Base-by-base conservation (phyloP, 179 eudicot species). In the Nepenthes alata region DNA sequence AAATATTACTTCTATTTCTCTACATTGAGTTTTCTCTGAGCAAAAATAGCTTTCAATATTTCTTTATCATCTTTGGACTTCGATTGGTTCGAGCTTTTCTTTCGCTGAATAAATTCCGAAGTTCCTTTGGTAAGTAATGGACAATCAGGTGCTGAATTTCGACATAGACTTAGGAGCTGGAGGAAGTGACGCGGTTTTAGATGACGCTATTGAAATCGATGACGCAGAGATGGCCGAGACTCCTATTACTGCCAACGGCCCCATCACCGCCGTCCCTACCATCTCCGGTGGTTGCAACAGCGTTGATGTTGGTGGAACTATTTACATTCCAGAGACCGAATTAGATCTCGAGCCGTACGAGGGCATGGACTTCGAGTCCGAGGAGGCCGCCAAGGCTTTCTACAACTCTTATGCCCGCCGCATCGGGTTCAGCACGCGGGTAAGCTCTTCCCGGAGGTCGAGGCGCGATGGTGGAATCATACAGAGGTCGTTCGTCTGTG, bases 311-410 rank as follows among this genome's bases (percentile, higher is more conserved):
- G 62, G 76, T n/a, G 68, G 68, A 37, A 69, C 54, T 53, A 63
- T 70, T n/a, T 77, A 68, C 66, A 67, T 77, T 12, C 84, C 81
- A 2, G 66, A 71, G 14, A 36, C 57, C 8, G 76, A 61, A 55
- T 58, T 61, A 6, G 78, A 70, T 55, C 75, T 75, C 2, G 89
- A 82, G 60, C 96, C 96, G 3, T 82, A 75, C 47, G 85, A 80
- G 58, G 96, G 94, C 0, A 83, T 83, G 93, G 89, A 86, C 36
- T 86, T 85, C 56, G 96, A 88, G 11, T 83, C 93, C 4, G 93
- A 86, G 74, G 96, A 88, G 65, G 78, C 89, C 52, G 96, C 93
- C 2, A 86, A 82, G 73, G 70, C 86, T 0, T 88, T 83, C 63
- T 88, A 88, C 78, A 79, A 81, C 54, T 77, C 84, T 0, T 88